Conservation (phyloP, 306 rosid genomes). For the Echinosophora koreensis region DNA sequence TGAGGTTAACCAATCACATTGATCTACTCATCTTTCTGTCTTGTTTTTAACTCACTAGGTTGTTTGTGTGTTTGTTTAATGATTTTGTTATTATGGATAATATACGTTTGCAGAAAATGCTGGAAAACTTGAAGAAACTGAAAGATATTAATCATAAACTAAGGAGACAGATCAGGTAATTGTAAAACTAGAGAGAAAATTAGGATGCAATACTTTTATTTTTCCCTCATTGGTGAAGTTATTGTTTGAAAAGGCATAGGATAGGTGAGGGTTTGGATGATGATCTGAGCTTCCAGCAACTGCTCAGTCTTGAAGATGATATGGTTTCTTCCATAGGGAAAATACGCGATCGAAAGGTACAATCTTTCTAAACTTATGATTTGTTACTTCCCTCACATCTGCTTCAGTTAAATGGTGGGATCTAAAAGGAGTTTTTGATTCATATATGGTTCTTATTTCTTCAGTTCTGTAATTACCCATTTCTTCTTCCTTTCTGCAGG, state of each 20-base stretch:
- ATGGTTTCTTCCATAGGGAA: conserved; percentile 54
- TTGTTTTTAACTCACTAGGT: background rate
- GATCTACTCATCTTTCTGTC: background rate
- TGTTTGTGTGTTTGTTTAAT: background rate
- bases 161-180: conserved; percentile 79
- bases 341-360: conserved; percentile 75
- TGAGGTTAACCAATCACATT: conserved; percentile 59
- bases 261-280: conserved; percentile 73
- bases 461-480: background rate
- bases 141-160: conserved; percentile 70
- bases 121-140: conserved; percentile 66
- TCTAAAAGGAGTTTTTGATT: conserved; percentile 9
- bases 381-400: background rate
- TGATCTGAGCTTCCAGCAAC: conserved; percentile 58
- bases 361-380: background rate
- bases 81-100: background rate
- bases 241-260: conserved; percentile 66
- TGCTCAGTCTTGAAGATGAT: conserved; percentile 62
- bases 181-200: background rate
- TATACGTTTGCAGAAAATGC: conserved; percentile 65
- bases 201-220: background rate
- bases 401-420: background rate
- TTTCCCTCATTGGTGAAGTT: background rate
- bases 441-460: background rate
- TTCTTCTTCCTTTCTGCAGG: background rate